Conservation (phyloP, 2,329 filamentous ascomycete species). For the Metarhizium robertsii region DNA sequence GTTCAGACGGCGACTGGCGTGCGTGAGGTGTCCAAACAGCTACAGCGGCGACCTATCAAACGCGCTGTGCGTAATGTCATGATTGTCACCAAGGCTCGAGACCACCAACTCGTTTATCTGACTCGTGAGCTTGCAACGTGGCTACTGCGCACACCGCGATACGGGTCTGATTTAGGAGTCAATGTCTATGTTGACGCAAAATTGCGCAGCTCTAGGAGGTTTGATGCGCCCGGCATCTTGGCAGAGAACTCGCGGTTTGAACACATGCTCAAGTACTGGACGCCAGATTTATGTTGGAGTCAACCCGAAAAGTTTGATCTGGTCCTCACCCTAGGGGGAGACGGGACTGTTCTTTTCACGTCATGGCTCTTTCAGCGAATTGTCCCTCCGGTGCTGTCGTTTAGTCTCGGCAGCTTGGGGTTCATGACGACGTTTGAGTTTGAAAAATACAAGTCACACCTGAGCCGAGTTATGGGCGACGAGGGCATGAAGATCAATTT, state of each 20-base stretch:
- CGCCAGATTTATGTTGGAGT: slow-evolving; percentile 88
- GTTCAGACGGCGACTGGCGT: slow-evolving; percentile 94
- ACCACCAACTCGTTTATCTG: slow-evolving; percentile 83
- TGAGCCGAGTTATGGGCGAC: slow-evolving; percentile 86
- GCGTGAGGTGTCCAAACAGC: slow-evolving; percentile 88
- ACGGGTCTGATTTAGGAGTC: slow-evolving; percentile 81
- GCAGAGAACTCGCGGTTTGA: slow-evolving; percentile 67
- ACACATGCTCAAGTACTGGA: slow-evolving; percentile 90
- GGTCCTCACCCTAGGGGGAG: slow-evolving; percentile 78
- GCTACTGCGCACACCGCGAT: slow-evolving; percentile 80
- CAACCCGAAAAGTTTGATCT: slow-evolving; percentile 93
- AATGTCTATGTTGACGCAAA: slow-evolving; percentile 99
- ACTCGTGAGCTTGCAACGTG: slow-evolving; percentile 83
- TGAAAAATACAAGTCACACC: slow-evolving; percentile 74
- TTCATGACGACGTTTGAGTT: slow-evolving; percentile 87
- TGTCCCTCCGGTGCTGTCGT: slow-evolving; percentile 76
- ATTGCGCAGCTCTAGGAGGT: slow-evolving; percentile 77
- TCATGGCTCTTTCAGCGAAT: slow-evolving; percentile 89
- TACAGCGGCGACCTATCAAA: slow-evolving; percentile 85
- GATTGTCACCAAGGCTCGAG: slow-evolving; percentile 96
- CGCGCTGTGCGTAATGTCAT: slow-evolving; percentile 89
- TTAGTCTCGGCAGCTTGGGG: slow-evolving; percentile 76
- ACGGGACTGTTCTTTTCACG: slow-evolving; percentile 81
- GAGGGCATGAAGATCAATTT: slow-evolving; percentile 94
- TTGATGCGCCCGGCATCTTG: slow-evolving; percentile 65